Percentiles rank a stretch among this genome's conserved stretches.
Evolutionary conservation across 2,329 filamentous ascomycete species (phyloP).

Genomic region (Talaromyces islandicus): DNA sequence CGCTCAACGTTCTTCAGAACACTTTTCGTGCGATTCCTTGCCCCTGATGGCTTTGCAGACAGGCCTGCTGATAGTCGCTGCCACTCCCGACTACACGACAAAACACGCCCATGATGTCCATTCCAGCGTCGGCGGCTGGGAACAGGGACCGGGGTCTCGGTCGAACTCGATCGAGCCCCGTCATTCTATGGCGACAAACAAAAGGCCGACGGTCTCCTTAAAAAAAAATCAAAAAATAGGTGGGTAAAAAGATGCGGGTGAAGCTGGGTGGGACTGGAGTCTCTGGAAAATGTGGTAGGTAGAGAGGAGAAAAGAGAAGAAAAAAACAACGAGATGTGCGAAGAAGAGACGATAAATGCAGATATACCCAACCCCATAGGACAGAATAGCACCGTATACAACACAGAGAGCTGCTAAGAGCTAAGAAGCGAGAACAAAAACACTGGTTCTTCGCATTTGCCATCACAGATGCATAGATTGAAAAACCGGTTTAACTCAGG

Average conservation of each 20-base stretch:
- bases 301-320: neutral
- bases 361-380: conserved; percentile 9
- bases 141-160: neutral
- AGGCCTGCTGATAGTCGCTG: neutral
- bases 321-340: neutral
- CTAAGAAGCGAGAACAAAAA: neutral
- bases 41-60: neutral
- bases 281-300: neutral
- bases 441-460: neutral
- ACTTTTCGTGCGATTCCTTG: neutral
- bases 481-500: conserved; percentile 2
- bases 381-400: conserved; percentile 16
- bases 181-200: neutral
- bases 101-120: neutral
- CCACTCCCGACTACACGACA: neutral
- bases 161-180: neutral
- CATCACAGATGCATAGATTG: conserved; percentile 10
- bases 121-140: neutral
- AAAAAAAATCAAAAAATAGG: conserved; percentile 7
- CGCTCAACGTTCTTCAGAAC: conserved; percentile 1
- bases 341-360: conserved; percentile 11
- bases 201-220: conserved; percentile 6
- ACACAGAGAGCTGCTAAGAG: conserved; percentile 14
- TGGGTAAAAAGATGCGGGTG: conserved; percentile 3
- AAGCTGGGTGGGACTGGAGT: neutral